These are phyloP conservation scores for Didymella keratinophila DNA, from an alignment of 2,329 filamentous ascomycete species.

Conservation along the genomic window DNA sequence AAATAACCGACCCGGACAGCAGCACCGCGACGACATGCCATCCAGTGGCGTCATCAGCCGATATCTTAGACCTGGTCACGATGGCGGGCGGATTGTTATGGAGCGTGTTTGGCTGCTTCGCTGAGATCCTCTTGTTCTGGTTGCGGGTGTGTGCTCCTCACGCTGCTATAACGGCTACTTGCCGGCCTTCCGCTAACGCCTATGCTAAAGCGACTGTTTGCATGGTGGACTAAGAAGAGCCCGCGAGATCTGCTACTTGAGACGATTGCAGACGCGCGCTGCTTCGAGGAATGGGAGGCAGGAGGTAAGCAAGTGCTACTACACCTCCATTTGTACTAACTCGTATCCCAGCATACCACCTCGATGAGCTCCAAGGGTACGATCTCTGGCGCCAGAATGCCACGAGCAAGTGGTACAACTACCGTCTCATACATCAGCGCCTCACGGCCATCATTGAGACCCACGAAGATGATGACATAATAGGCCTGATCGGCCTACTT, in stretches of 20 bases:
- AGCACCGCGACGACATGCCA: constrained; percentile 38
- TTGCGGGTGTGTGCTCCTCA: constrained; percentile 46
- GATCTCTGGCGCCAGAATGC: constrained; percentile 87
- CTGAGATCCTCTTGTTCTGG: constrained; percentile 53
- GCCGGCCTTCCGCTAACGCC: not conserved
- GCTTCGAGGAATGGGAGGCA: constrained; percentile 86
- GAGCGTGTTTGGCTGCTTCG: constrained; percentile 43
- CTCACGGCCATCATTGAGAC: constrained; percentile 74
- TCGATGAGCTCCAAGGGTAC: constrained; percentile 82
- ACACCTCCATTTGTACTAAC: not conserved
- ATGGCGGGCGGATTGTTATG: constrained; percentile 38
- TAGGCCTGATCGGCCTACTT: constrained; percentile 78
- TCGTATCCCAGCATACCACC: constrained; percentile 65
- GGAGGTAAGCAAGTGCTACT: constrained; percentile 49
- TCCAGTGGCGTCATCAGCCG: constrained; percentile 23
- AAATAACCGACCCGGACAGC: constrained; percentile 27
- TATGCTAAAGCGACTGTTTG: constrained; percentile 67
- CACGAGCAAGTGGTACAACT: constrained; percentile 83
- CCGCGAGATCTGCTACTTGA: constrained; percentile 71
- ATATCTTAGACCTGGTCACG: constrained; percentile 16
- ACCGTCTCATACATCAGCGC: constrained; percentile 80
- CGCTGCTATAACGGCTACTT: constrained; percentile 10
- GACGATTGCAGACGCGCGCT: constrained; percentile 69
- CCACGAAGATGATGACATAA: constrained; percentile 74
- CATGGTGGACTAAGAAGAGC: constrained; percentile 72